These are phyloP conservation scores for Clitoria ternatea DNA, from an alignment of 306 rosid species.

Conservation along the genomic window DNA sequence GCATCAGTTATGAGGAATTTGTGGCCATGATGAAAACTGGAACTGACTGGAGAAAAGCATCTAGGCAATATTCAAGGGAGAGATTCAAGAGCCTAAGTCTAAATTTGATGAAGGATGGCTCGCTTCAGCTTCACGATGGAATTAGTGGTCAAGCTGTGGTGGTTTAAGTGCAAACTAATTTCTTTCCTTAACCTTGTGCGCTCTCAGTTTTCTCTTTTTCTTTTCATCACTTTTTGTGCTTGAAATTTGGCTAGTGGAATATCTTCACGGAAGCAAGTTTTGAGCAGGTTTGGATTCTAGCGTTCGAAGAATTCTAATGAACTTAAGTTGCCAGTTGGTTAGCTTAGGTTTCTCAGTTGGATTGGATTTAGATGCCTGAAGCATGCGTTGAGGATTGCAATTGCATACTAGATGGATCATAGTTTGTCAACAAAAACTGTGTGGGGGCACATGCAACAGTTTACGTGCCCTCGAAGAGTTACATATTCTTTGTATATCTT, in stretches of 20 bases:
- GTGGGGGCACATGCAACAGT: constrained; percentile 15
- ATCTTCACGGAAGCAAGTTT: constrained; percentile 25
- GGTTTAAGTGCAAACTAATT: constrained; percentile 47
- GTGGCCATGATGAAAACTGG: constrained; percentile 97
- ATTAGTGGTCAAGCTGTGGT: constrained; percentile 66
- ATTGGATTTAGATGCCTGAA: constrained; percentile 12
- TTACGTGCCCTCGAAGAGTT: constrained; percentile 19
- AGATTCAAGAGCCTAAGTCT: constrained; percentile 91
- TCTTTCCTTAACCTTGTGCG: constrained; percentile 17
- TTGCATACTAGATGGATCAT: constrained; percentile 29
- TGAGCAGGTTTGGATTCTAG: constrained; percentile 9
- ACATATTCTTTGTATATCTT: constrained; percentile 47
- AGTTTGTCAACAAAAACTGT: constrained; percentile 14
- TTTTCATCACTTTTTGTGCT: constrained; percentile 26
- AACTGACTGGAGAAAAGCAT: constrained; percentile 97
- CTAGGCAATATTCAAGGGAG: constrained; percentile 93
- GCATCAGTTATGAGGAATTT: constrained; percentile 81
- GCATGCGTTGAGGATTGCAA: constrained; percentile 26
- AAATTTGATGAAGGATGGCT: constrained; percentile 89
- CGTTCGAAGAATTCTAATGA: constrained; percentile 14
- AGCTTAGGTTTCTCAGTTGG: constrained; percentile 19
- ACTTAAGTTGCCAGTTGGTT: constrained; percentile 16
- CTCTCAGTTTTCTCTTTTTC: constrained; percentile 16
- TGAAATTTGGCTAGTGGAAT: constrained; percentile 25
- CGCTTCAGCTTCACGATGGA: constrained; percentile 83